Evolutionary conservation across 108 stramenopile species (phyloP).

Genomic region (Tribonema minus): DNA sequence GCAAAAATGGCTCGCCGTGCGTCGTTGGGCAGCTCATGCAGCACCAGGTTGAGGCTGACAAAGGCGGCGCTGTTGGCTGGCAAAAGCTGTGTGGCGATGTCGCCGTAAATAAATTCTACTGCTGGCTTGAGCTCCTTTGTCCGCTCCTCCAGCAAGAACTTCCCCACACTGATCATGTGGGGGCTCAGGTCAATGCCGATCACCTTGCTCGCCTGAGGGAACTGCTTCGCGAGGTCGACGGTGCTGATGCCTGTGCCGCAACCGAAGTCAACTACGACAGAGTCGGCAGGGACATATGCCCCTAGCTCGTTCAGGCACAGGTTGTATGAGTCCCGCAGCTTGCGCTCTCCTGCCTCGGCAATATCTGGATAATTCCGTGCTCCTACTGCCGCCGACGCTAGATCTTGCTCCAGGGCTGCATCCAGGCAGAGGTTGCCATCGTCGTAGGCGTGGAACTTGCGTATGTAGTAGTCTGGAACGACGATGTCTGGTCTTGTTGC

Average conservation of each 20-base stretch:
- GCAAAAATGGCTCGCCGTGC: background rate
- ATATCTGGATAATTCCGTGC: slow-evolving; percentile 31
- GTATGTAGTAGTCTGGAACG: slow-evolving; percentile 33
- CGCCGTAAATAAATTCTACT: slow-evolving; percentile 13
- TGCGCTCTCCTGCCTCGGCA: slow-evolving; percentile 12
- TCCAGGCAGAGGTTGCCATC: slow-evolving; percentile 40
- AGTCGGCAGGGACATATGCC: slow-evolving; percentile 7
- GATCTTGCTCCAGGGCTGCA: slow-evolving; percentile 41
- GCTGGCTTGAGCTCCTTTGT: background rate
- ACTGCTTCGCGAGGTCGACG: slow-evolving; percentile 15
- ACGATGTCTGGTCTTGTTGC: background rate
- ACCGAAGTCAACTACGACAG: slow-evolving; percentile 20
- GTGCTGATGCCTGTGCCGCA: slow-evolving; percentile 33
- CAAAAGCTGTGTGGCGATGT: too few species aligned
- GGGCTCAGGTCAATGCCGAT: slow-evolving; percentile 15
- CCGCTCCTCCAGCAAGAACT: slow-evolving; percentile 1
- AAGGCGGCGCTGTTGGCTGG: slow-evolving; percentile 1
- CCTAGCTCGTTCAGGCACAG: slow-evolving; percentile 20
- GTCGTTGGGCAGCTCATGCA: slow-evolving; percentile 12
- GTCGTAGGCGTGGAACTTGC: slow-evolving; percentile 30
- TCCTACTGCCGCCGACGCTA: slow-evolving; percentile 33
- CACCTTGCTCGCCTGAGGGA: slow-evolving; percentile 3
- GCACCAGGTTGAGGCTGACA: slow-evolving; percentile 9
- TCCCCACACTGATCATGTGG: slow-evolving; percentile 15
- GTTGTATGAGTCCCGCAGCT: slow-evolving; percentile 3